Base-by-base conservation (phyloP, 2,329 filamentous ascomycete genomes). In the Lachnellula subtilissima region DNA sequence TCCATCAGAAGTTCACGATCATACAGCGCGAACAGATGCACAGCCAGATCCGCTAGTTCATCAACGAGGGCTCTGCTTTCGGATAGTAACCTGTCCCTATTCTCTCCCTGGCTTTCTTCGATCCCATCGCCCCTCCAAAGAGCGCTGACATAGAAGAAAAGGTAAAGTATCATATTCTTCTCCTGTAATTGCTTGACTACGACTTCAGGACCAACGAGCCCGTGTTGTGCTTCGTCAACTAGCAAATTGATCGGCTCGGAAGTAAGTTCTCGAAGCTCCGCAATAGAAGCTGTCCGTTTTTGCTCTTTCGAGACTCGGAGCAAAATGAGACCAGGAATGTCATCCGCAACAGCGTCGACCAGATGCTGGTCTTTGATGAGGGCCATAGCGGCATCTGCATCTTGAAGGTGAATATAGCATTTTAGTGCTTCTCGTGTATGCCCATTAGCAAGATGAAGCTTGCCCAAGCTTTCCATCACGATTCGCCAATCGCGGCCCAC, bases 101-200 rank as follows among this genome's bases (percentile, higher is more conserved):
- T 81, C 59, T 83, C 80, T 19, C 75, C 75, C 19, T 72, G 71
- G 61, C 79, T 75, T 54, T 83, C 79, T 56, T 75, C 73, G 37
- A 86, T 80, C 9, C 82, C 83, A 57, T 90, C 83, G 1, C 89
- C 91, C 57, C 80, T 83, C 92, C 93, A 99, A 2, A 99, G 77
- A 0, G 87, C 85, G 12, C 88, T 86, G 23, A 99, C 80, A 70
- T 99, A 99, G 73, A 97, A 95, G 75, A 89, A 97, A 0, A 96
- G 80, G 68, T 96, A 97, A 0, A 90, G 76, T 50, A 84, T 77
- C 50, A 89, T 75, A 17, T 85, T 78, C 58, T 86, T 83, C 19
- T 78, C 77, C 64, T 87, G 78, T 2, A 99, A 77, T 69, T 97
- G 92, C 5, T 79, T 75, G 2, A 97, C 86, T 2, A 99, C 92